phyloP scores from a whole-genome alignment of 805 yeast genomes.

The Kazachstania psychrophila region DNA sequence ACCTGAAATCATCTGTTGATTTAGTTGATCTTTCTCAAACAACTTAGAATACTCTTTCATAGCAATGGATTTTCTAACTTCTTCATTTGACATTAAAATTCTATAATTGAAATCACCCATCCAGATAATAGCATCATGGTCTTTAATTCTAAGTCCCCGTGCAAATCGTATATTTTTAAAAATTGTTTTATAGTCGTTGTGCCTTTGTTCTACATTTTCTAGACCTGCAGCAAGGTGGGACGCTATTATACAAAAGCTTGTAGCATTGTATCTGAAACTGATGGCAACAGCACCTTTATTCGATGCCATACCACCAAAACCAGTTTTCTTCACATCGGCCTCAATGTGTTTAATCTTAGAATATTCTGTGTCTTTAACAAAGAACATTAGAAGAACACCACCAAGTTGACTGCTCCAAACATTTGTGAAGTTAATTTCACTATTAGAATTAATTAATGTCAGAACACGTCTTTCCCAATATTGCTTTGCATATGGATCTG shows the following conservation, averaged over 20 bases:
- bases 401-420: constrained; percentile 78
- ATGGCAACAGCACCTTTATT: constrained; percentile 76
- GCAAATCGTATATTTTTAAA: constrained; percentile 58
- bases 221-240: constrained; percentile 94
- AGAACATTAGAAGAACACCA: constrained; percentile 67
- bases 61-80: constrained; percentile 50
- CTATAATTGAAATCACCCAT: constrained; percentile 92
- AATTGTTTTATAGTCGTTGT: constrained; percentile 75
- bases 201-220: constrained; percentile 71
- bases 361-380: constrained; percentile 46
- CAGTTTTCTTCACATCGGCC: constrained; percentile 77
- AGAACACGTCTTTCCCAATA: constrained; percentile 61
- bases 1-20: constrained; percentile 62
- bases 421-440: constrained; percentile 38
- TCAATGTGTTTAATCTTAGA: constrained; percentile 51
- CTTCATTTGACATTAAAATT: constrained; percentile 59
- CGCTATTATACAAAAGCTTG: constrained; percentile 68
- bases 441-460: constrained; percentile 35
- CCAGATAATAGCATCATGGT: constrained; percentile 81
- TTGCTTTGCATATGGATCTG: constrained; percentile 52
- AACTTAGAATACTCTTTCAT: constrained; percentile 41
- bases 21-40: constrained; percentile 68
- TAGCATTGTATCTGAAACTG: constrained; percentile 53
- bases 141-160: constrained; percentile 48
- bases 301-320: constrained; percentile 83